Conservation (phyloP, 1,139 yeast genomes). For the Taphrina sp. region DNA sequence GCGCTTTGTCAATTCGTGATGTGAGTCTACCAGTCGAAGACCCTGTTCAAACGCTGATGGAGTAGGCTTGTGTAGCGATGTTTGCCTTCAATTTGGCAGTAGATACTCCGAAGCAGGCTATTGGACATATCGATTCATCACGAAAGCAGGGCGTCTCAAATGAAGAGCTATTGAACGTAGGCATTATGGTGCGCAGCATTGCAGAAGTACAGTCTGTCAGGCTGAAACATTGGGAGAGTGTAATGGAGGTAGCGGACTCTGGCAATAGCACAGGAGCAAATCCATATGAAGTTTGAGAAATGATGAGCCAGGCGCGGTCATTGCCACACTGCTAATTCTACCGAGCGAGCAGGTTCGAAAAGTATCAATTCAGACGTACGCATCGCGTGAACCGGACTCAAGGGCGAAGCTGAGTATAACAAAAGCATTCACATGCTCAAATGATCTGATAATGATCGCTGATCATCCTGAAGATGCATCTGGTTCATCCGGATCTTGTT, state of each 20-base stretch:
- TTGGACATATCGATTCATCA: conserved; percentile 27
- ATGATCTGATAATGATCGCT: no score
- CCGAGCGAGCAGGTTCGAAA: no score
- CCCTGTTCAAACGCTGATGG: background rate
- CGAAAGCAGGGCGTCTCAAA: conserved; percentile 15
- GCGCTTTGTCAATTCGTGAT: conserved; percentile 13
- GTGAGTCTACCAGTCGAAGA: background rate
- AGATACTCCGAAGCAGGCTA: conserved; percentile 29
- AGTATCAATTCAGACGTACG: no score
- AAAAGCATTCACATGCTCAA: no score
- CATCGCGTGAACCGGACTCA: no score
- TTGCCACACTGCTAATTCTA: no score
- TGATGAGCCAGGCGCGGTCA: no score
- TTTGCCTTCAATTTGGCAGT: conserved; percentile 22
- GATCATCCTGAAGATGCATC: no score
- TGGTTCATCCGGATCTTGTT: no score
- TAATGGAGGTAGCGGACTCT: conserved; percentile 23
- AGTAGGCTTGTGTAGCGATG: conserved; percentile 26
- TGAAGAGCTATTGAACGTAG: conserved; percentile 13
- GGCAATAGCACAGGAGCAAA: background rate
- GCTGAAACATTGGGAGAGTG: conserved; percentile 21
- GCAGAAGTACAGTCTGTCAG: conserved; percentile 21
- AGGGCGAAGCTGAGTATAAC: no score
- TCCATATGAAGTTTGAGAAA: no score
- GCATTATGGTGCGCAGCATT: conserved; percentile 22